A percentile compares a stretch with the other conserved stretches of the same genome.
Conservation (phyloP, 2,329 filamentous ascomycete species). For the Ceratocystis colombiana region DNA sequence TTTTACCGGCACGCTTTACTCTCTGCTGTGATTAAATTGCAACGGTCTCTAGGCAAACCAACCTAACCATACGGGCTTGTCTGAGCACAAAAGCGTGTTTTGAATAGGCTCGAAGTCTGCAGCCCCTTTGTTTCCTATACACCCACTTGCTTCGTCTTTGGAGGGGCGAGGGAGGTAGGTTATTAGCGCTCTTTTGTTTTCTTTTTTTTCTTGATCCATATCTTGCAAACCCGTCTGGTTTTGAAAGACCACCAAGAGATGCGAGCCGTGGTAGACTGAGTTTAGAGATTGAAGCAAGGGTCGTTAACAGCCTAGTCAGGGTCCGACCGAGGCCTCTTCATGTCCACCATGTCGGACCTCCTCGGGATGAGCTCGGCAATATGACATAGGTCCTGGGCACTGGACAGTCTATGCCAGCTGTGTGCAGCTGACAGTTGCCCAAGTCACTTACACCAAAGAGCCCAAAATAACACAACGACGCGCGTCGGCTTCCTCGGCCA, state of each 20-base stretch:
- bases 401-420: background rate
- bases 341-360: background rate
- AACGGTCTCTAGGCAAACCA: background rate
- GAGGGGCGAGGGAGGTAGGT: background rate
- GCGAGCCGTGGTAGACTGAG: background rate
- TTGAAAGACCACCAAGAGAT: background rate
- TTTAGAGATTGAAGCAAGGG: conserved; percentile 2
- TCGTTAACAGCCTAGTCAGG: no score
- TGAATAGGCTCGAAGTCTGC: background rate
- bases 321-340: no score
- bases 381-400: no score
- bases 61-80: background rate
- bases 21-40: background rate
- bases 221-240: background rate
- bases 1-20: no score
- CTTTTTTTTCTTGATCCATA: background rate
- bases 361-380: background rate
- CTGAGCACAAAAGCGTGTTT: conserved; percentile 10
- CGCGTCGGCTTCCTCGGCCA: background rate
- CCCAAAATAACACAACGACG: background rate
- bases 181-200: no score
- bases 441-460: background rate
- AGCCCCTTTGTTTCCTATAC: background rate
- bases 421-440: background rate
- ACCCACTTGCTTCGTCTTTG: background rate